These are phyloP conservation scores for Gracilaria caudata DNA, from an alignment of 23 red algal species.

Conservation along the genomic window DNA sequence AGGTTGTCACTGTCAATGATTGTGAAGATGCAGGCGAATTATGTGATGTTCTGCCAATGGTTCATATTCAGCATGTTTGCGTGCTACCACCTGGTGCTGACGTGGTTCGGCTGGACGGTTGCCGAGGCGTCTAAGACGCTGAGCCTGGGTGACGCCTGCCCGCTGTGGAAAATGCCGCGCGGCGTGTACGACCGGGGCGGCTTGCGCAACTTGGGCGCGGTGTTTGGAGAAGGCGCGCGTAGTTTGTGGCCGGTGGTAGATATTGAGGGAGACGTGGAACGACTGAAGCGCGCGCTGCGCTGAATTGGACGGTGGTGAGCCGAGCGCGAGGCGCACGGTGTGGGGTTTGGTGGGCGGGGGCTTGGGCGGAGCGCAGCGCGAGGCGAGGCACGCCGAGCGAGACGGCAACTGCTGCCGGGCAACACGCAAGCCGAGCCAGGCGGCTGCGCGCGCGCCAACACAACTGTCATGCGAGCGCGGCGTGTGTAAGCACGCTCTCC, in stretches of 20 bases:
- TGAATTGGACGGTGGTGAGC: background rate
- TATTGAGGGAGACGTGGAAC: background rate
- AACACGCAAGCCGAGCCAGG: background rate
- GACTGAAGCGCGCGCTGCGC: too few species aligned
- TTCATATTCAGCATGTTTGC: background rate
- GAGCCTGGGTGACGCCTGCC: background rate
- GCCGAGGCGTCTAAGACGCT: background rate
- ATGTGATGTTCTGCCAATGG: background rate
- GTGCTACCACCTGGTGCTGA: background rate
- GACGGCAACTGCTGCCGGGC: too few species aligned
- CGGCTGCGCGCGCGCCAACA: too few species aligned
- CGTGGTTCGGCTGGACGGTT: slow-evolving; percentile 3
- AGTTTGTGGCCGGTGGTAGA: background rate
- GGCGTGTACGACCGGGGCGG: slow-evolving; percentile 11
- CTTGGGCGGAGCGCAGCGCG: too few species aligned
- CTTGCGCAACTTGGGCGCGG: background rate
- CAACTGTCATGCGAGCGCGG: background rate
- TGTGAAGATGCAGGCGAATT: slow-evolving; percentile 7
- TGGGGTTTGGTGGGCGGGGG: too few species aligned
- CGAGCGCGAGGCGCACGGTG: too few species aligned
- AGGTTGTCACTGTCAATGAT: background rate
- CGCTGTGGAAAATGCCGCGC: slow-evolving; percentile 4
- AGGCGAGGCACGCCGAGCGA: too few species aligned
- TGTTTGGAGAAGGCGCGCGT: background rate
- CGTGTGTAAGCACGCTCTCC: background rate